Percentiles rank a stretch among this genome's conserved stretches.
phyloP scores from a whole-genome alignment of 345 rosid species.

The Populus ilicifolia region DNA sequence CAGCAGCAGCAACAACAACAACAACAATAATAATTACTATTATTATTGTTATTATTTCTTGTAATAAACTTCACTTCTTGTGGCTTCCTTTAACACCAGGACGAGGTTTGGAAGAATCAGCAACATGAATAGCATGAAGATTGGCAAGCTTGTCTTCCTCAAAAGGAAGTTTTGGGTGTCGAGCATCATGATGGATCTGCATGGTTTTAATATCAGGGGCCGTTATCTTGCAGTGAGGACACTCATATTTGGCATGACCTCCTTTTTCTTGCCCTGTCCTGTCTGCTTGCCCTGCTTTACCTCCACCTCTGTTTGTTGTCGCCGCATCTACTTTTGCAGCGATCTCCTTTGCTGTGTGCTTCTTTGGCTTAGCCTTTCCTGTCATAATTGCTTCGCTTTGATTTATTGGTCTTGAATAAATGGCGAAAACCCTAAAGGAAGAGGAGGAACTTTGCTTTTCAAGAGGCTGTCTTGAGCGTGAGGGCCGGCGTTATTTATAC shows the following conservation, averaged over 20 bases:
- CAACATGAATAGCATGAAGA: constrained; percentile 38
- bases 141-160: constrained; percentile 66
- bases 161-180: constrained; percentile 72
- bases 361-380: constrained; percentile 98
- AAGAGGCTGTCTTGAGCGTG: background rate
- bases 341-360: constrained; percentile 97
- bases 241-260: constrained; percentile 89
- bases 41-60: background rate
- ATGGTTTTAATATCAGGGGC: constrained; percentile 77
- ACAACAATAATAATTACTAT: no score
- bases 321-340: constrained; percentile 86
- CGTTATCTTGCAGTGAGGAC: constrained; percentile 80
- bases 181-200: constrained; percentile 94
- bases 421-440: background rate
- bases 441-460: background rate
- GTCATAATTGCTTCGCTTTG: constrained; percentile 40
- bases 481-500: background rate
- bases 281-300: constrained; percentile 76
- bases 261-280: constrained; percentile 70
- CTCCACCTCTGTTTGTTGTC: constrained; percentile 87
- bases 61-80: constrained; percentile 36
- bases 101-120: constrained; percentile 20
- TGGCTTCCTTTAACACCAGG: constrained; percentile 48
- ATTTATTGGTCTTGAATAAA: background rate
- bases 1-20: background rate